A percentile compares a stretch with the other conserved stretches of the same genome.
Conservation (phyloP, 129 eudicot genomes). For the Cynara cardunculus region DNA sequence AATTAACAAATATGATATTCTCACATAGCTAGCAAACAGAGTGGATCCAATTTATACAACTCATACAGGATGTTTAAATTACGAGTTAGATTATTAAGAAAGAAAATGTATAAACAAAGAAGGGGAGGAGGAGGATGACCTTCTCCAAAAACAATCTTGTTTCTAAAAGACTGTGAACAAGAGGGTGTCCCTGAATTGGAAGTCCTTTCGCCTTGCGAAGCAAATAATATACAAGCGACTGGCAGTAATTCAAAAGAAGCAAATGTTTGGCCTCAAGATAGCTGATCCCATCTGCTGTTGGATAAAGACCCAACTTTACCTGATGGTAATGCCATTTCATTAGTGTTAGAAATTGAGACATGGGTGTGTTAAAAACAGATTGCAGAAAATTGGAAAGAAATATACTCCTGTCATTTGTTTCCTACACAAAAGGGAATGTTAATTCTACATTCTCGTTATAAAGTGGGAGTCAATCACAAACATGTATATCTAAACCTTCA, state of each 20-base stretch:
- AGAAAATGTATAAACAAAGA: not conserved
- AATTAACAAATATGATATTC: not conserved
- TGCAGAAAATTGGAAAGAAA: not conserved
- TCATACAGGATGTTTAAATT: not conserved
- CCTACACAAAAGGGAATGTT: not conserved
- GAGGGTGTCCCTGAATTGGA: slow-evolving; percentile 84
- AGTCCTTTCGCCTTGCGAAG: slow-evolving; percentile 86
- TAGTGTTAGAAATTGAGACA: not conserved
- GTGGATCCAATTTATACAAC: not conserved
- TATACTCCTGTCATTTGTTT: not conserved
- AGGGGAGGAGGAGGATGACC: slow-evolving; percentile 28
- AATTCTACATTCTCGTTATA: not conserved
- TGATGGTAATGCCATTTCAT: slow-evolving; percentile 12
- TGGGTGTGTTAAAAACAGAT: not conserved
- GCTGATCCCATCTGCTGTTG: slow-evolving; percentile 82
- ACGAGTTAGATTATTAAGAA: not conserved
- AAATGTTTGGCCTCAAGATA: slow-evolving; percentile 91
- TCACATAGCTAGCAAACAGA: not conserved
- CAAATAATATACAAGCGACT: slow-evolving; percentile 83
- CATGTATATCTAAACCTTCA: not conserved
- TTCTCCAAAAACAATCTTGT: slow-evolving; percentile 86
- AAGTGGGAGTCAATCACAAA: not conserved
- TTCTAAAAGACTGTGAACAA: slow-evolving; percentile 78
- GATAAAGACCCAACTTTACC: slow-evolving; percentile 72
- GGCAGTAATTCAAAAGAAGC: slow-evolving; percentile 83